Evolutionary conservation across 768 basidiomycete genomes (phyloP).

Genomic region (Mycena filopes): DNA sequence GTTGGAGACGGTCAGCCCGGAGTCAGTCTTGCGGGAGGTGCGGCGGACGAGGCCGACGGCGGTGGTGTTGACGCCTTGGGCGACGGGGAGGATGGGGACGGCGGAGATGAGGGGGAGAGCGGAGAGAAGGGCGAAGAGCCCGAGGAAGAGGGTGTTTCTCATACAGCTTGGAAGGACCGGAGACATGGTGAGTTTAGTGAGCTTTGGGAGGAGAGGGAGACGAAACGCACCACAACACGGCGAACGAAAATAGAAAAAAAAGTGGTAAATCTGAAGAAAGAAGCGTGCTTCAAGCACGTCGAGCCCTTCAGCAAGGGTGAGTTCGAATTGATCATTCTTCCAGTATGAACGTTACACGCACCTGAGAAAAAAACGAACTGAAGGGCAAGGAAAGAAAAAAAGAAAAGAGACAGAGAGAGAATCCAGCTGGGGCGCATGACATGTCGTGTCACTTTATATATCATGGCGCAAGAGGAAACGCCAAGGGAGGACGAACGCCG

Average conservation of each 20-base stretch:
- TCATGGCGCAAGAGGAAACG: too few relatives aligned
- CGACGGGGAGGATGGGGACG: too few relatives aligned
- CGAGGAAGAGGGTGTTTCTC: constrained; percentile 7
- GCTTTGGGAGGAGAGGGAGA: too few relatives aligned
- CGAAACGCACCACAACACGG: too few relatives aligned
- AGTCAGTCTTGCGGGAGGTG: constrained; percentile 6
- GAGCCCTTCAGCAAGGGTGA: too few relatives aligned
- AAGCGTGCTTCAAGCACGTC: constrained; percentile 12
- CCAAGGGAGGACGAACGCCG: too few relatives aligned
- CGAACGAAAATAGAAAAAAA: constrained; percentile 10
- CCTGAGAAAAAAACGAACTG: constrained; percentile 3
- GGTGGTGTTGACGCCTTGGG: too few relatives aligned
- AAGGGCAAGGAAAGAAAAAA: constrained; percentile 15
- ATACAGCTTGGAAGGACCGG: too few relatives aligned
- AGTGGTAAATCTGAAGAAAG: constrained; percentile 12
- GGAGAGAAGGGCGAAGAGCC: constrained; percentile 8
- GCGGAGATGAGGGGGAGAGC: too few relatives aligned
- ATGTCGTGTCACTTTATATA: constrained; percentile 4
- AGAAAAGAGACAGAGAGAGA: constrained; percentile 12
- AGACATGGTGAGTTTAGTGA: too few relatives aligned
- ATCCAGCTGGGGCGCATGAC: constrained; percentile 6
- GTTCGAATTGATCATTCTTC: too few relatives aligned
- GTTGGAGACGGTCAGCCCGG: constrained; percentile 2
- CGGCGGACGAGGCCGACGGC: constrained; percentile 17
- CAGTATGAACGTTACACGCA: too few relatives aligned